These are phyloP conservation scores for Cardiospermum halicacabum DNA, from an alignment of 345 rosid species.

Conservation along the genomic window DNA sequence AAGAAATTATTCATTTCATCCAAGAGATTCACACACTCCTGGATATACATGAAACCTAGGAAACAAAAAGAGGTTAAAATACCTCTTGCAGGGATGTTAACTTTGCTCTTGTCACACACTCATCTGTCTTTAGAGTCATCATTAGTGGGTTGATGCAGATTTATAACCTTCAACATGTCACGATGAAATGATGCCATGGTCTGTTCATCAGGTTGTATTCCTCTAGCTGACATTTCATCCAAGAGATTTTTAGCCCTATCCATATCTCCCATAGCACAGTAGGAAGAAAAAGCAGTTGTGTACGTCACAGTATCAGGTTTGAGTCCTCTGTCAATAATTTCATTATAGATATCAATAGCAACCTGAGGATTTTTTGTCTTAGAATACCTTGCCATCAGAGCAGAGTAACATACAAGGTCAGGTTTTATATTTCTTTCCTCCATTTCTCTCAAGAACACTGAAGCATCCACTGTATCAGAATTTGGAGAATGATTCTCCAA, in stretches of 20 bases:
- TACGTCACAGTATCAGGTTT: constrained; percentile 58
- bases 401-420: constrained; percentile 54
- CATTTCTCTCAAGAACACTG: constrained; percentile 37
- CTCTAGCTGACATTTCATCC: constrained; percentile 33
- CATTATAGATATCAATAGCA: constrained; percentile 36
- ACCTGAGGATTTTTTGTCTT: constrained; percentile 38
- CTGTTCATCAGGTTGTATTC: constrained; percentile 24
- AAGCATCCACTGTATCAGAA: constrained; percentile 19
- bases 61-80: no score
- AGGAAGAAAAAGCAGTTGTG: constrained; percentile 48
- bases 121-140: background rate
- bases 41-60: no score
- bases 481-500: constrained; percentile 10
- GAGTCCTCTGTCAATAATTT: constrained; percentile 51
- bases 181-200: constrained; percentile 14
- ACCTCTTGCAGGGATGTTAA: no score
- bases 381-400: constrained; percentile 51
- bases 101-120: background rate
- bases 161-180: constrained; percentile 28
- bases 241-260: constrained; percentile 37
- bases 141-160: background rate
- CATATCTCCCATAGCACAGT: constrained; percentile 32
- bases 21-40: no score
- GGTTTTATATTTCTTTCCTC: constrained; percentile 29
- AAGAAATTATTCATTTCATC: no score